A percentile compares a stretch with the other conserved stretches of the same genome.
phyloP scores from a whole-genome alignment of 345 rosid genomes.

The Bretschneidera sinensis region DNA sequence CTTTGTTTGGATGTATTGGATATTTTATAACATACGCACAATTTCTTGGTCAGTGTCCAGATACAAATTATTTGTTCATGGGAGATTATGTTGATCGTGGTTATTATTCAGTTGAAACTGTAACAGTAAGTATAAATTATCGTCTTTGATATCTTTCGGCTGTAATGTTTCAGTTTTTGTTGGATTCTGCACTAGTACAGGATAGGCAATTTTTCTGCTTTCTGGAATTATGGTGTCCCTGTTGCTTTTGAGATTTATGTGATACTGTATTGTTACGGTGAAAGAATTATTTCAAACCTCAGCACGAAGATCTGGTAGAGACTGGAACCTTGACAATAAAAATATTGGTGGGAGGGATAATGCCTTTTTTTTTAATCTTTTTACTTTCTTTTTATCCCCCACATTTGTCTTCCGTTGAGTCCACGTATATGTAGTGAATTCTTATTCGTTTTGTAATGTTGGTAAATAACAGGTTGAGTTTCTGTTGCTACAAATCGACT shows the following conservation, averaged over 20 bases:
- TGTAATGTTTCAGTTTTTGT: neutral
- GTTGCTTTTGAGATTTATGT: neutral
- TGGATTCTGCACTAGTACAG: neutral
- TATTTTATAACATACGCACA: neutral
- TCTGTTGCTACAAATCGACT: too few relatives aligned
- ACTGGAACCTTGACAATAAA: too few relatives aligned
- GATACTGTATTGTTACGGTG: neutral
- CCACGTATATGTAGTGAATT: too few relatives aligned
- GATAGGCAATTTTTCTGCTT: neutral
- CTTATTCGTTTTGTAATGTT: too few relatives aligned
- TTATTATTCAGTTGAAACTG: conserved; percentile 96
- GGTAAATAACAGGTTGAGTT: too few relatives aligned
- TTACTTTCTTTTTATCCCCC: too few relatives aligned
- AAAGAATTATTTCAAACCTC: neutral
- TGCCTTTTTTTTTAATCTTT: too few relatives aligned
- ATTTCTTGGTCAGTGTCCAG: conserved; percentile 65
- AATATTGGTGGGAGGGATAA: too few relatives aligned
- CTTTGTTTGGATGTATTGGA: neutral
- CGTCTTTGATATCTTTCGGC: conserved; percentile 1
- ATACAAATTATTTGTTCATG: conserved; percentile 92
- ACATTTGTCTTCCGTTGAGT: too few relatives aligned
- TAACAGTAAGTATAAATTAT: conserved; percentile 50
- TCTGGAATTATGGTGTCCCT: neutral
- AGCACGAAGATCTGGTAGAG: too few relatives aligned
- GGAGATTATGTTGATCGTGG: conserved; percentile 98